Evolutionary conservation across 768 basidiomycete species (phyloP), one percentile per base, ranked within the genome.

Genomic region (Lentinula sp.): DNA sequence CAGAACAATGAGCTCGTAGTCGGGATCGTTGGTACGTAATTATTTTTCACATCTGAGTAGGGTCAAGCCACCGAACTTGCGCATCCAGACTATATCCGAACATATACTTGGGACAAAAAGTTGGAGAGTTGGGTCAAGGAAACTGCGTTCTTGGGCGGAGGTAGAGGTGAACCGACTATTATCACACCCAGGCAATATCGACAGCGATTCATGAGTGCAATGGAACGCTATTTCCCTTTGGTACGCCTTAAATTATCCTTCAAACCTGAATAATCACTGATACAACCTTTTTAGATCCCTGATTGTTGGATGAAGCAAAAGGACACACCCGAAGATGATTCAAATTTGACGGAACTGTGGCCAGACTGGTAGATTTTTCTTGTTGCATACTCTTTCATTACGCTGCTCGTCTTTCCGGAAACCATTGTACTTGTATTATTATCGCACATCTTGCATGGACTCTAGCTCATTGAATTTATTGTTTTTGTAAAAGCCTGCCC

Each of bases 71-170:
- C 15, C 40, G 11, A 18, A 39, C 32, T 46, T 55, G 16, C 39
- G 3, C 11, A 10, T 53, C 28, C 59, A 95, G 94, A 97, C 71
- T 97, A 94, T 69, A 92, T 96, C 64, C 89, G 95, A 8, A 95
- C 94, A 3, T 96, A 95, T 69, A 96, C 93, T 0, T 97, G 94
- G 94, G 97, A 99, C 77, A 99, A 99, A 78, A 95, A 94, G 66
- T 77, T 99, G 16, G 97, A 98, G 75, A 98, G 89, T 62, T 97
- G 93, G 95, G 93, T 98, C 48, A 99, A 98, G 70, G 97, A 98
- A 66, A 88, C 93, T 2, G 83, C 91, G 0, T 94, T 95, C 73
- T 77, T 98, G 23, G 95, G 93, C 50, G 89, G 85, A 21, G 87
- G 86, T 46, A 87, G 83, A 67, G 94, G 93, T 9, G 96, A 96